Base-by-base conservation (phyloP, 2,329 filamentous ascomycete genomes). In the Elsinoe ampelina region DNA sequence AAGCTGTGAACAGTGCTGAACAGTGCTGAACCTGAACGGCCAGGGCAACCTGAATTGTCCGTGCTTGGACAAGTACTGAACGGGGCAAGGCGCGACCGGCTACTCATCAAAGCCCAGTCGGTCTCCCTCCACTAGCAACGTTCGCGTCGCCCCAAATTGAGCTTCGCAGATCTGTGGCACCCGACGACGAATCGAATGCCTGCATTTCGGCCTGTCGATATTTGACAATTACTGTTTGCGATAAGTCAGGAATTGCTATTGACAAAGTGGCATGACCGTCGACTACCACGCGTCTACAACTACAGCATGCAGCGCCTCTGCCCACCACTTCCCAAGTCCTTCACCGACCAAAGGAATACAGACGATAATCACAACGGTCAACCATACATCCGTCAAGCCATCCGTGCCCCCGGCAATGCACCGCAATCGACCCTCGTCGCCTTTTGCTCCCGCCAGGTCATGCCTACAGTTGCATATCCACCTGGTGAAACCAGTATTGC, bases 401-500 rank as follows among this genome's bases (percentile, higher is more conserved):
- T 52, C 48, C 48, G 48, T 52, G 35, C 48, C 20, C 26, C 47
- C 47, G 47, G 47, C 47, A 51, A 51, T 51, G 47, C 26, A 19
- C 30, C 48, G 17, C 19, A 52, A 32, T 38, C 32, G 8, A 20
- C 48, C 48, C 48, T 19, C 20, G 11, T 15, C 48, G 26, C 26
- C 22, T 6, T 6, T 26, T 26, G 3, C 3, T 6, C 22, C 22
- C 6, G 22, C 6, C 22, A 26, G 22, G 22, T 26, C 32, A n/a
- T 38, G 48, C 48, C 48, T 52, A 26, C 48, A 52, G 48, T 52
- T 38, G 38, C 48, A 52, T 19, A 32, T 52, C 48, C 48, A 22
- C 48, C 48, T 38, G 48, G 32, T 52, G 34, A 52, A 52, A 52
- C 48, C 48, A 52, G 48, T 52, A 52, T 52, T 52, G 35, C 48